Conservation (phyloP, 495 filamentous ascomycete species). For the Lasiosphaeris hirsuta region DNA sequence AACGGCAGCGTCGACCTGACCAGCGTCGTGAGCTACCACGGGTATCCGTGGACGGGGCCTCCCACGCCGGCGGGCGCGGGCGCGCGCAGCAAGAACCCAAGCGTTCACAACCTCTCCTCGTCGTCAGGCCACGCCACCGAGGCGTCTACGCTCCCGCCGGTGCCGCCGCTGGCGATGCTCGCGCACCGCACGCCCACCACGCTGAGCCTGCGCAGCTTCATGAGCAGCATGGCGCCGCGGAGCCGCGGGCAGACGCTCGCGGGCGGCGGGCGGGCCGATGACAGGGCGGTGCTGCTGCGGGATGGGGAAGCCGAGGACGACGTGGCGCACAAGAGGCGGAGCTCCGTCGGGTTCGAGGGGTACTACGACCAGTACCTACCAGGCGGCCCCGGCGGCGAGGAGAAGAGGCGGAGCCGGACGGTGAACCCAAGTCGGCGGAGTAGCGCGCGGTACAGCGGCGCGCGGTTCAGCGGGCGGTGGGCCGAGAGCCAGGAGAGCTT, state of each 20-base stretch:
- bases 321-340: constrained; percentile 10
- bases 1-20: constrained; percentile 24
- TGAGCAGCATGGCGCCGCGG: constrained; percentile 24
- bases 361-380: constrained; percentile 25
- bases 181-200: constrained; percentile 26
- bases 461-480: constrained; percentile 15
- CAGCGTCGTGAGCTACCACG: constrained; percentile 26
- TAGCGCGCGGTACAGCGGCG: constrained; percentile 2
- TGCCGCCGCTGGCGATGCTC: constrained; percentile 11
- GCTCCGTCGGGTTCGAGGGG: constrained; percentile 25
- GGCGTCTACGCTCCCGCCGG: constrained; percentile 7
- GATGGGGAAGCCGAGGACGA: constrained; percentile 2
- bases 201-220: constrained; percentile 29
- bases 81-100: constrained; percentile 18
- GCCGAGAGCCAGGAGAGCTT: constrained; percentile 28
- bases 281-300: constrained; percentile 9
- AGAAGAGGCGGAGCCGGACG: constrained; percentile 11
- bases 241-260: constrained; percentile 14
- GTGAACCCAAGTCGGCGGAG: neutral
- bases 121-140: neutral
- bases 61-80: constrained; percentile 4
- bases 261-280: constrained; percentile 8
- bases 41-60: constrained; percentile 23
- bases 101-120: constrained; percentile 12
- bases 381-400: constrained; percentile 11